Percentiles rank a stretch among this genome's conserved stretches.
Evolutionary conservation across 164 flowering plant genomes (phyloP).

Genomic region (Sextonia rubra): DNA sequence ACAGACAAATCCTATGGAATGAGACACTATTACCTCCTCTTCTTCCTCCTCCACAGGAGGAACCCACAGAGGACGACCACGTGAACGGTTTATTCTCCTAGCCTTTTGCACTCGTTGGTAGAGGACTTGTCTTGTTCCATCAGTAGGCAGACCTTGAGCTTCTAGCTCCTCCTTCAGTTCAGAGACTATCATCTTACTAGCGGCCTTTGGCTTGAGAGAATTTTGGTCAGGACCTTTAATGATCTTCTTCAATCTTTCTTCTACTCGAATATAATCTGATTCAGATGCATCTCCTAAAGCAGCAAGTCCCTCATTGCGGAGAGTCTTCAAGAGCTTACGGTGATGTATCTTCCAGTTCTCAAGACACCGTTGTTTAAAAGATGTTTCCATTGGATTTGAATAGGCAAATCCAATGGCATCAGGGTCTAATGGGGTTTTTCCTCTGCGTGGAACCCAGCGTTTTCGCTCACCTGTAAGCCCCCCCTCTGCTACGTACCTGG

Average conservation of each 20-base stretch:
- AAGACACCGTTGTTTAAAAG: slow-evolving; percentile 88
- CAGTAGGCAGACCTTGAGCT: slow-evolving; percentile 89
- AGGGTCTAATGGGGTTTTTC: slow-evolving; percentile 93
- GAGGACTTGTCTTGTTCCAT: slow-evolving; percentile 96
- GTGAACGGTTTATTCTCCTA: slow-evolving; percentile 94
- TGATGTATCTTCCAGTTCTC: slow-evolving; percentile 77
- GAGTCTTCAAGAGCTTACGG: slow-evolving; percentile 61
- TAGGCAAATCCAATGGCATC: slow-evolving; percentile 79
- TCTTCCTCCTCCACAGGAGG: slow-evolving; percentile 95
- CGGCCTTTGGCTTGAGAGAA: slow-evolving; percentile 92
- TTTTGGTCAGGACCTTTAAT: slow-evolving; percentile 82
- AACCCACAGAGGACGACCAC: slow-evolving; percentile 98
- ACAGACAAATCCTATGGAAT: not conserved
- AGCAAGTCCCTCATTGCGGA: slow-evolving; percentile 66
- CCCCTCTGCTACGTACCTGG: slow-evolving; percentile 88
- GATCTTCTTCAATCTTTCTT: slow-evolving; percentile 70
- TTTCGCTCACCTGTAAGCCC: slow-evolving; percentile 97
- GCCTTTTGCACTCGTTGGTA: slow-evolving; percentile 98
- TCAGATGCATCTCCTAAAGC: slow-evolving; percentile 70
- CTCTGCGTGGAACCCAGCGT: slow-evolving; percentile 97
- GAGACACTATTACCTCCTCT: slow-evolving; percentile 57
- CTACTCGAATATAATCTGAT: slow-evolving; percentile 71
- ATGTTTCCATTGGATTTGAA: slow-evolving; percentile 82
- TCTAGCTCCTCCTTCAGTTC: slow-evolving; percentile 92
- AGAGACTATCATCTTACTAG: slow-evolving; percentile 92